Conservation (phyloP, 1,284 basidiomycete genomes). For the Volvariella surrecta region DNA sequence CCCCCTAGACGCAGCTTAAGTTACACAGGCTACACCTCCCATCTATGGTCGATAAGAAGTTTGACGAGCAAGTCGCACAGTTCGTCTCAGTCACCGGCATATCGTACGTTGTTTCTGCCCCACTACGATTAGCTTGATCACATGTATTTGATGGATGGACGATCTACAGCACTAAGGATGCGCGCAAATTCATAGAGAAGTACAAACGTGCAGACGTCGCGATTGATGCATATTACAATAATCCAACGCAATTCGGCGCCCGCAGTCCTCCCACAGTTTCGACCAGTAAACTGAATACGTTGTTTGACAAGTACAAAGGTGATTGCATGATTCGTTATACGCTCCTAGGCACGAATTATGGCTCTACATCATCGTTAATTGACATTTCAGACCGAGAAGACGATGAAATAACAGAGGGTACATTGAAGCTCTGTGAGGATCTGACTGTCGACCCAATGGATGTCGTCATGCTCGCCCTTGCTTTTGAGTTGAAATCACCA, state of each 20-base stretch:
- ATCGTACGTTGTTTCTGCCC: constrained; percentile 37
- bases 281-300: constrained; percentile 45
- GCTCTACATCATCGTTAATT: no score
- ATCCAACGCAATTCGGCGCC: constrained; percentile 26
- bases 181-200: constrained; percentile 65
- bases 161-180: constrained; percentile 46
- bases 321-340: constrained; percentile 13
- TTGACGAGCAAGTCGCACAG: constrained; percentile 43
- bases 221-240: constrained; percentile 67
- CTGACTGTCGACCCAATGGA: constrained; percentile 66
- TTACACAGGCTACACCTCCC: background rate
- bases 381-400: constrained; percentile 39
- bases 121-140: constrained; percentile 13
- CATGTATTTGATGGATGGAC: constrained; percentile 15
- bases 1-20: no score
- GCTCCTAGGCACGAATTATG: no score
- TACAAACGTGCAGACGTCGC: constrained; percentile 67
- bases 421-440: constrained; percentile 65
- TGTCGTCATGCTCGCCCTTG: constrained; percentile 68
- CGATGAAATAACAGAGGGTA: constrained; percentile 65
- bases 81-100: constrained; percentile 62
- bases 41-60: constrained; percentile 25
- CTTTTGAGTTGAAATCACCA: constrained; percentile 70
- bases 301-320: constrained; percentile 84
- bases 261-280: constrained; percentile 28